Evolutionary conservation across 768 basidiomycete species (phyloP).

Genomic region (Psilocybe cyanescens): DNA sequence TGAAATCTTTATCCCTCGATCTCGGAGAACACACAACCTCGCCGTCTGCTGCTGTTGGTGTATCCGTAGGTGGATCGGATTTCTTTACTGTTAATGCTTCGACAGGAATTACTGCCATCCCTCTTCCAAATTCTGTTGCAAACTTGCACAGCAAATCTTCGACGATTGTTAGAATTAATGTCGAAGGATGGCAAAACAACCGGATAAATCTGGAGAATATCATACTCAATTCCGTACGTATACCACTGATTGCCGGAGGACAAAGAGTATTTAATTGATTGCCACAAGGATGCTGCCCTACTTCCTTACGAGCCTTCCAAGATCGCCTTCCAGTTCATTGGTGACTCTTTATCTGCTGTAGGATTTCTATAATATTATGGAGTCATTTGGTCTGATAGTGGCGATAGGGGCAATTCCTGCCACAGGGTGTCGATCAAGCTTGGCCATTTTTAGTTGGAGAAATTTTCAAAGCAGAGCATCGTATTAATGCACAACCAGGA

Average conservation of each 20-base stretch:
- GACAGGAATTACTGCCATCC: constrained; percentile 47
- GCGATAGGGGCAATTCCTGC: constrained; percentile 55
- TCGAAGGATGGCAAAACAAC: constrained; percentile 64
- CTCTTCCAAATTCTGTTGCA: constrained; percentile 34
- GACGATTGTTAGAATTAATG: constrained; percentile 48
- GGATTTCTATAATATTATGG: constrained; percentile 12
- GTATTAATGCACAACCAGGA: constrained; percentile 57
- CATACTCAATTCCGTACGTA: constrained; percentile 43
- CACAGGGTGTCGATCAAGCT: constrained; percentile 56
- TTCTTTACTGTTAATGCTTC: constrained; percentile 53
- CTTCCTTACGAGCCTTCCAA: constrained; percentile 48
- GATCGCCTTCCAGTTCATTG: constrained; percentile 58
- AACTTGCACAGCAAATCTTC: constrained; percentile 5
- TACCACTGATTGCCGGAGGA: not conserved
- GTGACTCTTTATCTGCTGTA: constrained; percentile 61
- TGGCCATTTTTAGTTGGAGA: constrained; percentile 60
- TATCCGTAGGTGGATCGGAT: constrained; percentile 51
- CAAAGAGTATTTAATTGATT: not conserved
- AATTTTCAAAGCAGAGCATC: constrained; percentile 54
- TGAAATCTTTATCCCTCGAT: constrained; percentile 44
- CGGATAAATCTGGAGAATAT: constrained; percentile 55
- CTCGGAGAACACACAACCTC: constrained; percentile 53
- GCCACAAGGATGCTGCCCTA: constrained; percentile 46
- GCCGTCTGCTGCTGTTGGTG: constrained; percentile 48
- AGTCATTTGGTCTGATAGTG: not conserved